Evolutionary conservation across 306 rosid genomes (phyloP).

Genomic region (Castanea mollissima): DNA sequence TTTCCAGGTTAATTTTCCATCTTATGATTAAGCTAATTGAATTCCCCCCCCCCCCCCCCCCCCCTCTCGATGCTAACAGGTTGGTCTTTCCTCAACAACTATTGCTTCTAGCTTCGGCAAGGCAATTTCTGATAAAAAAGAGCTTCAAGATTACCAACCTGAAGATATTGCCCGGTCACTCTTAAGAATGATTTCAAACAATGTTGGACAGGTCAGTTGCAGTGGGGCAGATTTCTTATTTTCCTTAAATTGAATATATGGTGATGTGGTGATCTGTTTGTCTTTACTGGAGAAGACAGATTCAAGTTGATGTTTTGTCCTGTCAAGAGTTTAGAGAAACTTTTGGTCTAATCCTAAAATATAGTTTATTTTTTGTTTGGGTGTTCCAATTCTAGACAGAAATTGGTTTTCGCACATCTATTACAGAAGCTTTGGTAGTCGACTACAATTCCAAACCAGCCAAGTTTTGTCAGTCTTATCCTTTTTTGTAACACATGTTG

Average conservation of each 20-base stretch:
- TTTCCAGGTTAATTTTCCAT: conserved; percentile 2
- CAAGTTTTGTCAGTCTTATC: neutral
- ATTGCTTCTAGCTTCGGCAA: conserved; percentile 99
- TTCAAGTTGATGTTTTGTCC: neutral
- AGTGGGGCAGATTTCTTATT: conserved; percentile 1
- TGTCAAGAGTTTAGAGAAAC: neutral
- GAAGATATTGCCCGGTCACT: conserved; percentile 95
- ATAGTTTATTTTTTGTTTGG: neutral
- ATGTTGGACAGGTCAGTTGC: conserved; percentile 86
- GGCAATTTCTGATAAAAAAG: conserved; percentile 76
- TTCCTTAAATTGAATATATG: neutral
- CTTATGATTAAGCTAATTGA: conserved; percentile 17
- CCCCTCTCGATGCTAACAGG: conserved; percentile 40
- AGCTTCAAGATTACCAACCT: conserved; percentile 69
- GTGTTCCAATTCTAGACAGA: neutral
- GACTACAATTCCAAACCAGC: neutral
- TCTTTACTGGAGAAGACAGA: neutral
- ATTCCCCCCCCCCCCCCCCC: conserved; percentile 4
- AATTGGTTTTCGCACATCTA: neutral
- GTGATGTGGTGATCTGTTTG: neutral
- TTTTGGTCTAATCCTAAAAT: neutral
- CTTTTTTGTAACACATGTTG: neutral
- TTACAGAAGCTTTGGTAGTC: neutral
- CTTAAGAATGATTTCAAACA: conserved; percentile 90
- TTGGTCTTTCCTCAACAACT: conserved; percentile 80